Evolutionary conservation across 441 rosid species (phyloP), one percentile per base, ranked within the genome.

Genomic region (Oxalis stricta): DNA sequence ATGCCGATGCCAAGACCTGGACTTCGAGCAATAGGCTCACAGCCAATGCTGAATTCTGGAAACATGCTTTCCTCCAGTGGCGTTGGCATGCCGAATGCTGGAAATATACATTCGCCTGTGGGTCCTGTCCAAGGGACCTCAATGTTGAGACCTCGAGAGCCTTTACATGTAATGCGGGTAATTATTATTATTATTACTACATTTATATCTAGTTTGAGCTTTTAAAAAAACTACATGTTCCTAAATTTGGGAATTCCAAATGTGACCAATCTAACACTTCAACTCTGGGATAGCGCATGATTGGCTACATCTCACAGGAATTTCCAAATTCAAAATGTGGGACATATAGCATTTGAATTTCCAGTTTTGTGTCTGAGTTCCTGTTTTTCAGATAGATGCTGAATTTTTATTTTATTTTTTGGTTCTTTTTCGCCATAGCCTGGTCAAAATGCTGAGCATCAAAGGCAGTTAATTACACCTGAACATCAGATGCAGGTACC

Each of bases 1-100:
- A 60, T 92, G 80, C 76, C 91, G 48, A 44, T 73, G 59, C 46
- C 97, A 30, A 77, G 94, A 61, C 79, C 96, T 36, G 95, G 85
- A 4, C 75, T 74, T 67, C 97, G 70, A 58, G 94, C 85, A 53
- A 64, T 75, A 58, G 59, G 70, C 62, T 73, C 97, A 43, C 69
- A 96, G 22, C 56, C 91, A 24, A 47, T 77, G 71, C 63, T 81
- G 60, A 82, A 64, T 56, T 68, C 85, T 48, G 68, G 76, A 22
- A 70, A 67, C 58, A 69, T 84, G 79, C 76, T 75, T 59, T 68
- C 99, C 54, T 66, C 94, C 56, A 63, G 75, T 49, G 52, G 68
- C 73, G 85, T 44, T 37, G 95, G 93, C 60, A 63, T 83, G 67
- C 73, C 82, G 56, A 75, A 61, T 60, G 56, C 79, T 58, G 79